Percentiles rank a stretch among this genome's conserved stretches.
Conservation (phyloP, 2,329 filamentous ascomycete species). For the Chaetoscypha palmicola region DNA sequence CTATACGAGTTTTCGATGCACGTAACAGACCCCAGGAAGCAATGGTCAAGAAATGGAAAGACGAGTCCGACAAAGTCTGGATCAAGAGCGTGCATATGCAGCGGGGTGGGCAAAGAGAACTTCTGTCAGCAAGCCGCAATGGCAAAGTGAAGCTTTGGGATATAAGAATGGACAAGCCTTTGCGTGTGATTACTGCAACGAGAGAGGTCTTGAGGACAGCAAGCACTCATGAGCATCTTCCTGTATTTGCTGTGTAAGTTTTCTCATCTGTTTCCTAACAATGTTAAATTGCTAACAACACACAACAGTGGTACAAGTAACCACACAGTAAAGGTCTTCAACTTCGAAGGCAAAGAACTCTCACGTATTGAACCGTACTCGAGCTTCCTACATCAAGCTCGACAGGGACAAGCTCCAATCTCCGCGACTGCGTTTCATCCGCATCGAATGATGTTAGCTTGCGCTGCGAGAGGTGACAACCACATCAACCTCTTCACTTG, state of each 20-base stretch:
- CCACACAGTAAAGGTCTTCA: constrained; percentile 87
- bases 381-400: constrained; percentile 75
- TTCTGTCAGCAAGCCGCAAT: constrained; percentile 83
- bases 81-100: constrained; percentile 96
- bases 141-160: constrained; percentile 96
- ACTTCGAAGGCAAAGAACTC: constrained; percentile 72
- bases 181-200: constrained; percentile 68
- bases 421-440: constrained; percentile 91
- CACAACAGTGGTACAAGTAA: constrained; percentile 69
- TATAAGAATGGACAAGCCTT: constrained; percentile 74
- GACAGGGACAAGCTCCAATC: constrained; percentile 72
- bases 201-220: constrained; percentile 74
- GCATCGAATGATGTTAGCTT: constrained; percentile 84
- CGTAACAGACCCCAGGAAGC: constrained; percentile 75
- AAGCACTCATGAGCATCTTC: constrained; percentile 91
- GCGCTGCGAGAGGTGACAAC: constrained; percentile 76
- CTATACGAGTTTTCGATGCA: constrained; percentile 89
- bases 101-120: constrained; percentile 83
- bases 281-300: constrained; percentile 18
- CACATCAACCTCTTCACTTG: constrained; percentile 86
- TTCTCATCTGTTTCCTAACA: neutral
- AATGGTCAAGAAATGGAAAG: constrained; percentile 96
- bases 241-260: constrained; percentile 90
- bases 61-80: constrained; percentile 80
- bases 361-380: constrained; percentile 85